Percentiles rank a stretch among this genome's conserved stretches.
These are phyloP conservation scores for Pleurotus cornucopiae DNA, from an alignment of 768 basidiomycete species.

Conservation along the genomic window DNA sequence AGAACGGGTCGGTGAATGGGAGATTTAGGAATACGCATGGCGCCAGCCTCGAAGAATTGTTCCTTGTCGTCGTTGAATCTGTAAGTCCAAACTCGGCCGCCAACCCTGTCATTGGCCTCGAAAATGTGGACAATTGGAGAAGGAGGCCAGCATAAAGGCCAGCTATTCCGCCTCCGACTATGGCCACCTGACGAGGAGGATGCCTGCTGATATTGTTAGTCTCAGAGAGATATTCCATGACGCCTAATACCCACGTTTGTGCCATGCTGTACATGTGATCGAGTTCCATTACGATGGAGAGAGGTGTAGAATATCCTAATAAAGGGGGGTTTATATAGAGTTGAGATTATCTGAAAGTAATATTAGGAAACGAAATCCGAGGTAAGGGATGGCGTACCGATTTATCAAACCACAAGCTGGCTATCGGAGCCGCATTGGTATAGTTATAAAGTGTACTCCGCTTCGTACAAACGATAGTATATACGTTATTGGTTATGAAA, in stretches of 20 bases:
- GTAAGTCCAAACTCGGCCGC: constrained; percentile 14
- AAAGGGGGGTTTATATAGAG: too few relatives aligned
- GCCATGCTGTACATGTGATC: background rate
- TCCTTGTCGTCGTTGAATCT: constrained; percentile 12
- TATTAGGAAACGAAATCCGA: too few relatives aligned
- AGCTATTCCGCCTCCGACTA: constrained; percentile 3
- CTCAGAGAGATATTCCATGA: too few relatives aligned
- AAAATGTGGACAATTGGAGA: constrained; percentile 4
- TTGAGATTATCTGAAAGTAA: too few relatives aligned
- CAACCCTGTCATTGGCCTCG: constrained; percentile 9
- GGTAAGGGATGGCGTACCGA: too few relatives aligned
- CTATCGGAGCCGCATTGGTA: too few relatives aligned
- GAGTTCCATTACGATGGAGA: too few relatives aligned
- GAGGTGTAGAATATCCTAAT: too few relatives aligned
- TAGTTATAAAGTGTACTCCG: too few relatives aligned
- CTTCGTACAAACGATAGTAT: too few relatives aligned
- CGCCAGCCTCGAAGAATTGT: constrained; percentile 15
- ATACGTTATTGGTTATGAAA: too few relatives aligned
- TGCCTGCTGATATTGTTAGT: background rate
- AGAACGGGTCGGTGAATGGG: background rate
- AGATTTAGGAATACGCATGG: constrained; percentile 15
- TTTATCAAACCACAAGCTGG: too few relatives aligned
- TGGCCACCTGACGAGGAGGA: background rate
- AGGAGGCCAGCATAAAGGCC: constrained; percentile 6
- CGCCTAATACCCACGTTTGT: background rate